phyloP scores from a whole-genome alignment of 495 filamentous ascomycete species.

The Cudoniella acicularis region DNA sequence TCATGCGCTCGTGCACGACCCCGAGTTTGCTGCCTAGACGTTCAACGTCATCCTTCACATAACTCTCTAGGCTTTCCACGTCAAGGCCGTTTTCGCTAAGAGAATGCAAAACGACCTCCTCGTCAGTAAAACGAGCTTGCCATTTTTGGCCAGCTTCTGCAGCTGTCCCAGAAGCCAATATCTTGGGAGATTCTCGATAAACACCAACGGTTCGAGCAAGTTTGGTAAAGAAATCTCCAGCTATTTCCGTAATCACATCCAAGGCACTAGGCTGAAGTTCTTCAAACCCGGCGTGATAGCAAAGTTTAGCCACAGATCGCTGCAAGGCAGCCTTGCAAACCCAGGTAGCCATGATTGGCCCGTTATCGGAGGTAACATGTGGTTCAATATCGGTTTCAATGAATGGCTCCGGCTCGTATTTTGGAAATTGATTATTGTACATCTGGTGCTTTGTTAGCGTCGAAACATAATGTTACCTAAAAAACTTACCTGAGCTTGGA shows the following conservation, averaged over 20 bases:
- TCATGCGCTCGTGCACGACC: constrained; percentile 89
- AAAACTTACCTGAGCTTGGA: constrained; percentile 80
- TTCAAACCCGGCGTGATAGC: constrained; percentile 96
- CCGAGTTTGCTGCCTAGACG: constrained; percentile 78
- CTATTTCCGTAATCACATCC: constrained; percentile 86
- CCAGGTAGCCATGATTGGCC: constrained; percentile 77
- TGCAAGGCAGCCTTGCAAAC: constrained; percentile 80
- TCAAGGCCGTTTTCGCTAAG: constrained; percentile 78
- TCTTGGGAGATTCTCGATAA: constrained; percentile 78
- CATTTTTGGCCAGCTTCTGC: constrained; percentile 42
- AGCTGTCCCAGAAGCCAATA: constrained; percentile 41
- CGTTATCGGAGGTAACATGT: constrained; percentile 81
- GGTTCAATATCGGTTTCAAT: constrained; percentile 78
- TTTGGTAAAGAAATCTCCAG: constrained; percentile 84
- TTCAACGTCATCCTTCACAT: constrained; percentile 92
- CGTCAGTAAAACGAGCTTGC: constrained; percentile 66
- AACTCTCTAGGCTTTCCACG: constrained; percentile 75
- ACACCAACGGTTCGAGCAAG: constrained; percentile 71
- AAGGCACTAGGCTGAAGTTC: constrained; percentile 94
- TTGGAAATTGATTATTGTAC: constrained; percentile 97
- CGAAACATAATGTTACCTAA: constrained; percentile 6
- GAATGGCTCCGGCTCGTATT: constrained; percentile 92
- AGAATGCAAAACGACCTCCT: constrained; percentile 84
- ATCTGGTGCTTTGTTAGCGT: constrained; percentile 54
- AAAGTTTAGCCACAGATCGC: constrained; percentile 87